Base-by-base conservation (phyloP, 192 early-diverging fungal genomes). In the Chytriomyces sp. region DNA sequence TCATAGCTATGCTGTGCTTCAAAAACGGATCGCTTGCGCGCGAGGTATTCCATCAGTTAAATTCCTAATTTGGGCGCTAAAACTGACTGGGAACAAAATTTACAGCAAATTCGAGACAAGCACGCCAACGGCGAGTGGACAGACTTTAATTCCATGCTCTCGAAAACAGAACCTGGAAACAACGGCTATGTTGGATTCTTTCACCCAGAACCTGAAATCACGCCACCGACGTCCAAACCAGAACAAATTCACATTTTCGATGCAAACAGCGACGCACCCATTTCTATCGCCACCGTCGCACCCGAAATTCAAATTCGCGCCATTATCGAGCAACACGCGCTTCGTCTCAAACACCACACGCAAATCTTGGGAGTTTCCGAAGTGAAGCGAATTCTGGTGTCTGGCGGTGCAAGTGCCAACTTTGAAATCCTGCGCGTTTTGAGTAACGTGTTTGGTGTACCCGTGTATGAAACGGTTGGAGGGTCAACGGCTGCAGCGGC, bases 21-120 rank as follows among this genome's bases (percentile, higher is more conserved):
- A 94, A 93, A 79, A 96, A 96, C 72, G 94, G 94, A 10, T 92
- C 91, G n/a, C 75, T 94, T n/a, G 90, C 91, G 0, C 83, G 93
- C 9, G 92, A 94, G 69, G 69, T 71, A 26, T 35, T 2, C 35
- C 35, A 35, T 35, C 35, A 35, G 28, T 35, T 35, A 2, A 3
- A 57, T 57, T n/a, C 16, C 20, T 57, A 13, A n/a, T 57, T 57
- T 57, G 0, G 53, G 1, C 53, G 16, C 3, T 57, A 20, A 57
- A 57, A 57, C 20, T 13, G 53, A 20, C 53, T 57, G 13, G 20
- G 20, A 13, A n/a, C 16, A 57, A 57, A 13, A 18, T 53, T 57
- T 2, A 68, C 67, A 68, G 69, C 80, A 83, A 50, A 86, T 94
- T 43, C 87, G 91, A 16, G 87, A 91, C 72, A 61, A 74, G n/a